Evolutionary conservation across 805 yeast genomes (phyloP).

Genomic region (Saccharomyces cerevisiae): DNA sequence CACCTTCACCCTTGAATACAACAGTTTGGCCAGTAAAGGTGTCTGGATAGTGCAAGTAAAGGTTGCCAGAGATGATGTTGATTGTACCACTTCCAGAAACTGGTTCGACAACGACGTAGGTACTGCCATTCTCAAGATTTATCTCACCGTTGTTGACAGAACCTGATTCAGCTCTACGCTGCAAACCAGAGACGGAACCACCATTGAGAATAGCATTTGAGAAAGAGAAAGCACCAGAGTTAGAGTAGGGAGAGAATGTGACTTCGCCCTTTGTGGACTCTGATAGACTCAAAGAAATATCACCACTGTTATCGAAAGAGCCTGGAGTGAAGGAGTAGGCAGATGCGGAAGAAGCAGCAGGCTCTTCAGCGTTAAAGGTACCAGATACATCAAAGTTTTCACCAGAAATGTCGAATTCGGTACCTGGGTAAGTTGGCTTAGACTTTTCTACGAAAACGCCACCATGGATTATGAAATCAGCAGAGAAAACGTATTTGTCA

Average conservation of each 20-base stretch:
- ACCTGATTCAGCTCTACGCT: not conserved
- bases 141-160: conserved; percentile 2
- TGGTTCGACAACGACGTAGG: not conserved
- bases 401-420: not conserved
- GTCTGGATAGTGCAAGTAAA: not conserved
- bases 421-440: conserved; percentile 1
- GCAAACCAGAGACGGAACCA: not conserved
- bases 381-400: not conserved
- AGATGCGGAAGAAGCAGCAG: conserved; percentile 2
- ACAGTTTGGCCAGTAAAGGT: conserved; percentile 5
- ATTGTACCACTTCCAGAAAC: conserved; percentile 1
- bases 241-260: not conserved
- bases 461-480: not conserved
- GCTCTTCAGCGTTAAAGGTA: not conserved
- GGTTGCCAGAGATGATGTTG: not conserved
- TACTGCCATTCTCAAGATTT: not conserved
- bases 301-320: conserved; percentile 1
- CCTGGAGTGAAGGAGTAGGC: not conserved
- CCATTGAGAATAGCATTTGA: conserved; percentile 1
- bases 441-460: not conserved
- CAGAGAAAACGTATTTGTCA: not conserved
- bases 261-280: not conserved
- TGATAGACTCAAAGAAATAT: not conserved
- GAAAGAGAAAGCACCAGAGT: conserved; percentile 2
- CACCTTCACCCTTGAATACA: conserved; percentile 1